Evolutionary conservation across 2,329 filamentous ascomycete species (phyloP), one percentile per base, ranked within the genome.

Genomic region (Nothopassalora personata): DNA sequence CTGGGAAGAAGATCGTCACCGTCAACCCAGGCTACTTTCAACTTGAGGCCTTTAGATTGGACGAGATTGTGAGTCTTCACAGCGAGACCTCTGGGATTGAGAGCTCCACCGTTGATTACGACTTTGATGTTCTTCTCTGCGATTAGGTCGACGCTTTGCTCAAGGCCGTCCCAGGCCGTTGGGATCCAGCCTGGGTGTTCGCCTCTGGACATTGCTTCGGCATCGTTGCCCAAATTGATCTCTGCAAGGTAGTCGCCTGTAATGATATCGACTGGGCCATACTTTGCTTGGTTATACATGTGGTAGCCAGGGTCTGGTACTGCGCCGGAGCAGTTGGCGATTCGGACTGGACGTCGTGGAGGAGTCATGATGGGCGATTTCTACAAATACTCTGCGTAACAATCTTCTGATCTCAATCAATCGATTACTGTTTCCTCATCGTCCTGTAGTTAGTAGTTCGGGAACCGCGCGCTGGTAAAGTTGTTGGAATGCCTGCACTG

Each of bases 31-130:
- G 77, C 78, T 4, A 80, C 72, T 62, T 71, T 77, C 33, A 80
- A 66, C 49, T 73, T 65, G 28, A 79, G 60, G 0, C 73, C 71
- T 48, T 68, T 67, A 28, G 53, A 43, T 52, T 49, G 58, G 36
- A 64, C 61, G 31, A 81, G 58, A 30, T 74, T 66, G 15, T 75
- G 65, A 0, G 76, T 71, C 65, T 78, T 77, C 55, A 78, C 65
- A 1, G 82, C 81, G 11, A 85, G 65, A 0, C 78, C 82, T 60
- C 74, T 75, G 0, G 83, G 82, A 57, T 84, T 81, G 18, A 82
- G 72, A 2, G 76, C 79, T 0, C 83, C 82, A 2, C 81, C 82
- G 60, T 85, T 83, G 56, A 83, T 73, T 34, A 83, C 72, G n/a
- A 84, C 72, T 60, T 81, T 82, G 70, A 84, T 83, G 0, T 73